These are phyloP conservation scores for Davidsoniella australis DNA, from an alignment of 2,329 filamentous ascomycete species.

Conservation along the genomic window DNA sequence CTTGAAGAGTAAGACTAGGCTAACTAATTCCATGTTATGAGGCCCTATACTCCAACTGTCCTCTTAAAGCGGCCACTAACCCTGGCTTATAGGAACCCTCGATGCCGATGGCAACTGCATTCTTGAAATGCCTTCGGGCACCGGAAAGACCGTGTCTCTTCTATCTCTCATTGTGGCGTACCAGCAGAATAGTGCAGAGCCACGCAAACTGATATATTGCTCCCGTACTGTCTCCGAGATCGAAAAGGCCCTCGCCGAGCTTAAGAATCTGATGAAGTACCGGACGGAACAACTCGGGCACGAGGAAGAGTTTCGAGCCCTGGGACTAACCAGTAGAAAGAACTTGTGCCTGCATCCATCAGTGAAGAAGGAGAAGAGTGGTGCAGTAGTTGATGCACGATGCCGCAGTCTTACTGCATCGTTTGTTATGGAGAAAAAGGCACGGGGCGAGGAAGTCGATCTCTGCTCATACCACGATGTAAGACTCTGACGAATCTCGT, in stretches of 20 bases:
- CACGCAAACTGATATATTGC: constrained; percentile 94
- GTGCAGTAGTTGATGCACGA: constrained; percentile 80
- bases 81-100: constrained; percentile 42
- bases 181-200: constrained; percentile 82
- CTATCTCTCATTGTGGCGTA: constrained; percentile 93
- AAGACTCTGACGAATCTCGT: constrained; percentile 16
- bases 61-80: constrained; percentile 1
- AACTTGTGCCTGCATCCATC: constrained; percentile 93
- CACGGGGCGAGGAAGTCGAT: constrained; percentile 83
- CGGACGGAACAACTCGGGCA: constrained; percentile 74
- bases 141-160: constrained; percentile 90
- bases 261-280: constrained; percentile 91
- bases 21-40: too few relatives aligned
- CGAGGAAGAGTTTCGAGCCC: constrained; percentile 79
- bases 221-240: constrained; percentile 99
- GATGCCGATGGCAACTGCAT: constrained; percentile 92
- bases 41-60: neutral
- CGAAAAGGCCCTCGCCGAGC: constrained; percentile 84
- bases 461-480: constrained; percentile 92
- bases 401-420: constrained; percentile 91
- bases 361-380: constrained; percentile 92
- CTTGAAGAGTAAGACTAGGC: constrained; percentile 29
- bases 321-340: constrained; percentile 90
- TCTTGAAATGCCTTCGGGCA: constrained; percentile 96
- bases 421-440: constrained; percentile 95